Evolutionary conservation across 2,329 filamentous ascomycete species (phyloP), one percentile per base, ranked within the genome.

Genomic region (Chaetomium globosum): DNA sequence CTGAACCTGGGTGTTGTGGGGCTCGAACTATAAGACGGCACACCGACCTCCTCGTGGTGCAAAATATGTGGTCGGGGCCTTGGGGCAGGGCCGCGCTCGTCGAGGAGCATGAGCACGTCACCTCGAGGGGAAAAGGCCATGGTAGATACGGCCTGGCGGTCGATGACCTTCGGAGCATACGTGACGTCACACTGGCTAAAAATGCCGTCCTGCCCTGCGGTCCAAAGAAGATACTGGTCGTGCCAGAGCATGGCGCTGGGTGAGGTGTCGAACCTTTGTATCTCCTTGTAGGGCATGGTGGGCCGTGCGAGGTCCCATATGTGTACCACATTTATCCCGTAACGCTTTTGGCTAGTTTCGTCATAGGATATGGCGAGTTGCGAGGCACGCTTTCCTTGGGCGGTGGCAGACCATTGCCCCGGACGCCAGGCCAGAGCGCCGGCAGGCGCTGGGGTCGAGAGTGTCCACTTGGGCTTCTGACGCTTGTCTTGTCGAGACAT

Each of bases 261-360:
- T 2, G 86, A 82, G 31, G 73, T 79, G 26, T 85, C 82, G 68
- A 88, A 89, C 48, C 83, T 77, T 65, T 87, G 84, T 55, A 90
- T 82, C 70, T 88, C 85, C 68, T 88, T 88, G 72, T 87, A 89
- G 0, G 87, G 87, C 79, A 90, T 82, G 1, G 86, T 85, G 1
- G 87, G 86, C 36, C 88, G 80, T 7, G 86, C 87, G n/a, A 90
- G 76, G 72, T 90, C 88, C 87, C 87, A 90, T 23, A 90, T 80
- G 64, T 90, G 87, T 16, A 89, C 85, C 0, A 82, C 79, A 31
- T 81, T 84, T 52, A 85, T 83, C 51, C 85, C 86, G 61, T 83
- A 82, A 9, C 82, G 80, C 64, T 81, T 83, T 52, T 80, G 75
- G 69, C 81, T 82, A 51, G 79, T 79, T 69, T 86, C 85, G 65